Conservation (phyloP, 768 basidiomycete genomes). For the Agaricus bisporus region DNA sequence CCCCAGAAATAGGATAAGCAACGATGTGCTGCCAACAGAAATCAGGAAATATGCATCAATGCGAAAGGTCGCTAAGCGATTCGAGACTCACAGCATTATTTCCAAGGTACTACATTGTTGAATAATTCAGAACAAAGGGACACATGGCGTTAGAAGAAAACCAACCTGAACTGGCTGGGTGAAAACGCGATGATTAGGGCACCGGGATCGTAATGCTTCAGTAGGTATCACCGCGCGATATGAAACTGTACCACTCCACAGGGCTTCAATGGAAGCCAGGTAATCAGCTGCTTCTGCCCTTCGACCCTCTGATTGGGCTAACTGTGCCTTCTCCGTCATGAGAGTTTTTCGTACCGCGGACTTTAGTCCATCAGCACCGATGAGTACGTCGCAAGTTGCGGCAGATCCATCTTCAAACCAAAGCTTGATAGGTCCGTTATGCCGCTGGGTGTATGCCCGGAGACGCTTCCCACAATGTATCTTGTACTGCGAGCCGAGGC, state of each 20-base stretch:
- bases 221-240: slow-evolving; percentile 57
- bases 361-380: slow-evolving; percentile 68
- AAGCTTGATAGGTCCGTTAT: slow-evolving; percentile 37
- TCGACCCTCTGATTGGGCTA: slow-evolving; percentile 27
- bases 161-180: slow-evolving; percentile 43
- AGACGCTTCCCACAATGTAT: slow-evolving; percentile 55
- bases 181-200: slow-evolving; percentile 43
- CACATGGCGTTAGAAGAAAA: neutral
- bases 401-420: slow-evolving; percentile 57
- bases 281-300: slow-evolving; percentile 33
- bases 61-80: neutral
- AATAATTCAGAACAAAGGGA: neutral
- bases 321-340: slow-evolving; percentile 29
- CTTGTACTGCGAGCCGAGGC: slow-evolving; percentile 38
- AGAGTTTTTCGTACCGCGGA: slow-evolving; percentile 43
- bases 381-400: slow-evolving; percentile 56
- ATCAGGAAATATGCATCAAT: neutral
- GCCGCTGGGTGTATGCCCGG: slow-evolving; percentile 43
- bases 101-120: slow-evolving; percentile 47
- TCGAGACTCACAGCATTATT: slow-evolving; percentile 33
- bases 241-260: slow-evolving; percentile 53
- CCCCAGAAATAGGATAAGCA: slow-evolving; percentile 54
- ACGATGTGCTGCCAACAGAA: slow-evolving; percentile 43
- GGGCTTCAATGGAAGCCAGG: slow-evolving; percentile 40
- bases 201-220: slow-evolving; percentile 34